These are phyloP conservation scores for Sphenostylis stenocarpa DNA, from an alignment of 306 rosid species.

Conservation along the genomic window DNA sequence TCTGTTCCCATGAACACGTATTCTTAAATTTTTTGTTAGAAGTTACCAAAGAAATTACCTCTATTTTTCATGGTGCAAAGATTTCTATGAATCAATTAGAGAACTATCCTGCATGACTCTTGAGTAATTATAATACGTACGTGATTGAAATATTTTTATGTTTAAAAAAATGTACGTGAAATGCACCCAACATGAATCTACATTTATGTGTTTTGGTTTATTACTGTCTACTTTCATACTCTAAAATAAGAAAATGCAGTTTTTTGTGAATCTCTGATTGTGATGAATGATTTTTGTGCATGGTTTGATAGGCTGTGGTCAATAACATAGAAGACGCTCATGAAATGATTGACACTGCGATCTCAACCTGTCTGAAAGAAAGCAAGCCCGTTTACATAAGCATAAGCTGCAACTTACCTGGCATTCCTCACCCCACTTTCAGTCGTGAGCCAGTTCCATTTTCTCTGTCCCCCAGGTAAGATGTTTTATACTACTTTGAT, in stretches of 20 bases:
- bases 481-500: neutral
- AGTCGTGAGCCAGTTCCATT: constrained; percentile 65
- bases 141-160: too few relatives aligned
- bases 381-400: constrained; percentile 95
- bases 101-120: too few relatives aligned
- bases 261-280: neutral
- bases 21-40: too few relatives aligned
- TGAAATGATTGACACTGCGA: constrained; percentile 74
- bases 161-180: neutral
- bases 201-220: neutral
- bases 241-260: neutral
- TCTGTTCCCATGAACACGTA: too few relatives aligned
- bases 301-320: constrained; percentile 66
- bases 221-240: neutral
- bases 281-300: constrained; percentile 16
- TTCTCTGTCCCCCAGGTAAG: constrained; percentile 48
- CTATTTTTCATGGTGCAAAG: too few relatives aligned
- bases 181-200: neutral
- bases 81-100: too few relatives aligned
- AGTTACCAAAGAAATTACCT: too few relatives aligned
- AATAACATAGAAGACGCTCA: constrained; percentile 83
- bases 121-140: too few relatives aligned
- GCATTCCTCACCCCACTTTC: constrained; percentile 66
- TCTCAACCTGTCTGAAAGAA: constrained; percentile 77
- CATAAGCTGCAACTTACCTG: constrained; percentile 73